phyloP scores from a whole-genome alignment of 345 rosid species.

The Eucalyptus pauciflora region DNA sequence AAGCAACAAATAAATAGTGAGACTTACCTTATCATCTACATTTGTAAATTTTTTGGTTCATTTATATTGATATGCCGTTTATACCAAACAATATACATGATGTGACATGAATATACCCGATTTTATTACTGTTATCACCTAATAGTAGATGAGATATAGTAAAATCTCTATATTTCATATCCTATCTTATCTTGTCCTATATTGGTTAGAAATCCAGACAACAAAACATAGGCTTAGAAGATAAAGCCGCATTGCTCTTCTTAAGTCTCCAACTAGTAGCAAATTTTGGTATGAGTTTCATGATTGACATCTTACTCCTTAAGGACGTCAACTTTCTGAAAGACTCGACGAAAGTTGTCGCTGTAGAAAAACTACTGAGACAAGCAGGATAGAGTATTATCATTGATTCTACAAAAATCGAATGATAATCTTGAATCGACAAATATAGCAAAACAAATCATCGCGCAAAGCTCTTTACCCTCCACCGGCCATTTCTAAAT shows the following conservation, averaged over 20 bases:
- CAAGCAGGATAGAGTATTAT: not conserved
- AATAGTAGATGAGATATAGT: no score
- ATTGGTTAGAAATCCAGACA: no score
- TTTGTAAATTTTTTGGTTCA: no score
- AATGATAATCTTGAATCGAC: not conserved
- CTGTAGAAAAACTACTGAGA: constrained; percentile 23
- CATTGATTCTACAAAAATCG: not conserved
- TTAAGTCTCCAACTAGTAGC: constrained; percentile 37
- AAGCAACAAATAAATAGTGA: no score
- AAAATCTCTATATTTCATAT: no score
- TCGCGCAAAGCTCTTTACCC: not conserved
- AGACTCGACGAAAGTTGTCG: constrained; percentile 28
- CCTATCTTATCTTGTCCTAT: no score
- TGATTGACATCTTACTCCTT: not conserved
- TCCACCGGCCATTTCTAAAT: not conserved
- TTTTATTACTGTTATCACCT: no score
- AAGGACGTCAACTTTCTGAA: constrained; percentile 19
- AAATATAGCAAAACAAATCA: not conserved
- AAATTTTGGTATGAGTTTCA: constrained; percentile 19
- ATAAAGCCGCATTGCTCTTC: constrained; percentile 6
- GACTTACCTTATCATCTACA: no score
- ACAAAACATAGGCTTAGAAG: not conserved
- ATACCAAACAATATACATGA: no score
- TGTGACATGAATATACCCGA: no score
- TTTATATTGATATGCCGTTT: no score